Evolutionary conservation across 257 asterid species (phyloP).

Genomic region (Striga asiatica): DNA sequence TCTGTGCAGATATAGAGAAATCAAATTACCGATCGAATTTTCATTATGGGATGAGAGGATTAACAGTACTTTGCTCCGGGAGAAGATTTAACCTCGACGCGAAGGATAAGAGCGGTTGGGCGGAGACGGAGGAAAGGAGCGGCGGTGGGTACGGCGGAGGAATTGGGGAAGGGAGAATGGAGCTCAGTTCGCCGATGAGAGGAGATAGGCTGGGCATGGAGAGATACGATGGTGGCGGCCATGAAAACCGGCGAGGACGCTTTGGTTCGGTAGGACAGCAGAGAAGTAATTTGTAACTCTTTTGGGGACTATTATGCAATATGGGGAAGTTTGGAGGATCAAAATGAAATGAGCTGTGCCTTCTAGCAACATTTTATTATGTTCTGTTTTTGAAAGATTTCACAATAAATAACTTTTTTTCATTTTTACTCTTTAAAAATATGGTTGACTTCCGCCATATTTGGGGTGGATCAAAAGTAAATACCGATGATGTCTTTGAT

Average conservation of each 20-base stretch:
- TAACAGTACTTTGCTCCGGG: background rate
- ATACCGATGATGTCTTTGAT: too few species aligned
- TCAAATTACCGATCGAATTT: background rate
- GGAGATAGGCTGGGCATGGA: slow-evolving; percentile 15
- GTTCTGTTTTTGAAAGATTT: too few species aligned
- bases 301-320: too few species aligned
- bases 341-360: too few species aligned
- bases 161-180: slow-evolving; percentile 6
- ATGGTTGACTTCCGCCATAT: too few species aligned
- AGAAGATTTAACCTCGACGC: slow-evolving; percentile 16
- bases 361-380: too few species aligned
- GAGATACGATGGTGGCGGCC: slow-evolving; percentile 37
- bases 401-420: too few species aligned
- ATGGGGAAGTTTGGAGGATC: too few species aligned
- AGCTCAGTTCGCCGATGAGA: slow-evolving; percentile 1
- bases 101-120: slow-evolving; percentile 15
- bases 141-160: slow-evolving; percentile 10
- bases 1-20: slow-evolving; percentile 20
- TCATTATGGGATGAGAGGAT: background rate
- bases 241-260: slow-evolving; percentile 23
- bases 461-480: too few species aligned
- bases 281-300: too few species aligned
- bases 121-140: slow-evolving; percentile 11
- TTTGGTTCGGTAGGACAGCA: too few species aligned
- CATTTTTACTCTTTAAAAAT: too few species aligned